Base-by-base conservation (phyloP, 2,329 filamentous ascomycete species). In the Reticulascus tulasneorum region DNA sequence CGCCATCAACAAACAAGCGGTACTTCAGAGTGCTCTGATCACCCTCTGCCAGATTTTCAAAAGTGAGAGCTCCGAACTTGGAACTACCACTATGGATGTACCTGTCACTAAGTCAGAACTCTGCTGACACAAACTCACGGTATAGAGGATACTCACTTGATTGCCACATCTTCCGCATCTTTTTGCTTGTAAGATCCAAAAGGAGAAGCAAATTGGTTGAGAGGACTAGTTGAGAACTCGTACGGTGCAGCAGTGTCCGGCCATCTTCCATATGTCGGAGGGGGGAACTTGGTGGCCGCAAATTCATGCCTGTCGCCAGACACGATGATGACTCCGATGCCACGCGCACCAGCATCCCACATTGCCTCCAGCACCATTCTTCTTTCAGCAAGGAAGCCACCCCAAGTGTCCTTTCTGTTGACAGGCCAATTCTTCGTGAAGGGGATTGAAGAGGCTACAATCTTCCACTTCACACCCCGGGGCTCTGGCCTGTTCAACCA, bases 401-500 rank as follows among this genome's bases (percentile, higher is more conserved):
- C 88, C 93, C 93, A 98, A 0, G 93, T 97, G 55, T 98, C 93
- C 43, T 82, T 73, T 3, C 79, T 80, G 46, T 93, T 91, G 46
- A 95, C 78, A 17, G 80, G 84, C 91, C 93, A 98, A 60, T 98
- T 98, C 66, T 95, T 94, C 7, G 93, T 97, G 57, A 98, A 95
- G 0, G 93, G 93, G 6, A 97, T 85, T 13, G 86, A 90, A 24
- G 86, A 90, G 13, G 90, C 82, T 33, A 98, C 70, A 50, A 98
- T 81, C 66, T 97, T 97, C 91, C 93, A 98, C 52, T 83, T 82
- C 1, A 96, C 82, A 1, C 88, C 87, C 20, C 68, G 66, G 0
- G 86, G 83, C 45, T 88, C 84, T 1, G 85, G 80, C 2, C 75
- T 78, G 9, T 69, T 67, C 15, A 98, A 71, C 75, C 85, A 98